Evolutionary conservation across 2,329 filamentous ascomycete genomes (phyloP).

Genomic region (Verticillium klebahnii): DNA sequence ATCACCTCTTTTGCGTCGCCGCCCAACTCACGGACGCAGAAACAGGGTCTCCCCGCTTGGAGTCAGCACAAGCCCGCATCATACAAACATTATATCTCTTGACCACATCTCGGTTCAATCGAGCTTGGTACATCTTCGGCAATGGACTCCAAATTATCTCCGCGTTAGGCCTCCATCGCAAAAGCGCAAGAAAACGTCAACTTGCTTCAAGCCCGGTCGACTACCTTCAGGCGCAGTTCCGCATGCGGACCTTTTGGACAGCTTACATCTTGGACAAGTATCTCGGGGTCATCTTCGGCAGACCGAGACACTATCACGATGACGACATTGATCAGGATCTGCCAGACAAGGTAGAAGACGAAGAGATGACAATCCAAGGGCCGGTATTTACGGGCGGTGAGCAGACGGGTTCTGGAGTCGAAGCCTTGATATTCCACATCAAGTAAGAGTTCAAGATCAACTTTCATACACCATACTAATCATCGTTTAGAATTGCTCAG

Average conservation of each 20-base stretch:
- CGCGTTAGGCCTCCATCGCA: conserved; percentile 33
- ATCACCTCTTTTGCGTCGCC: conserved; percentile 38
- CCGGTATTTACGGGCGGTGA: conserved; percentile 19
- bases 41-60: conserved; percentile 22
- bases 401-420: conserved; percentile 42
- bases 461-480: conserved; percentile 14
- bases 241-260: conserved; percentile 57
- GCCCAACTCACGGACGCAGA: conserved; percentile 25
- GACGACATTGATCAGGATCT: conserved; percentile 59
- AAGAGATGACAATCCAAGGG: conserved; percentile 42
- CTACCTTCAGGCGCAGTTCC: conserved; percentile 44
- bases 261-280: conserved; percentile 60
- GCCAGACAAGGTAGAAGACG: conserved; percentile 50
- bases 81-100: conserved; percentile 54
- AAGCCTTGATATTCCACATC: conserved; percentile 40
- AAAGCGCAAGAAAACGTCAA: conserved; percentile 24
- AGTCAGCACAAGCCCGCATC: conserved; percentile 52
- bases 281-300: conserved; percentile 57
- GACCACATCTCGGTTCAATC: conserved; percentile 53
- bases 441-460: conserved; percentile 23
- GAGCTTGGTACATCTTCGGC: conserved; percentile 56
- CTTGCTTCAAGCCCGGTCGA: conserved; percentile 19
- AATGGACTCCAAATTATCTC: conserved; percentile 47
- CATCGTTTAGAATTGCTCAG: conserved; percentile 20
- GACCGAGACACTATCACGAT: conserved; percentile 57